Evolutionary conservation across 768 basidiomycete species (phyloP), one percentile per base, ranked within the genome.

Genomic region (Trametes villosa): DNA sequence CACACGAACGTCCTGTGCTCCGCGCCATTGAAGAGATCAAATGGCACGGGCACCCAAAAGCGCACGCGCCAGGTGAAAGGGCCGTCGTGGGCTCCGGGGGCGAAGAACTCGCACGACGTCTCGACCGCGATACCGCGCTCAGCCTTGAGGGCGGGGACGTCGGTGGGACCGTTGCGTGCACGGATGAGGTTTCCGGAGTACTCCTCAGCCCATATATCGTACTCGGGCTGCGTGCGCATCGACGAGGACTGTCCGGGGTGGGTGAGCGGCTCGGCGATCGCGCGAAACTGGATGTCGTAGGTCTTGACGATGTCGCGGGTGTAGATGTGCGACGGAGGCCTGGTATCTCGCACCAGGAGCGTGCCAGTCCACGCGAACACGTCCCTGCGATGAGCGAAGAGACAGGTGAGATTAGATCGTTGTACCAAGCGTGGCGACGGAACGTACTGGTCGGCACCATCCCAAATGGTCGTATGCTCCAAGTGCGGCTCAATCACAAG

Each of bases 21-120:
- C 50, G 74, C 71, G 71, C 77, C 79, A n/a, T 74, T 70, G 59
- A 84, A 84, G 26, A 84, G 57, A 15, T 68, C 59, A 3, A 78
- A 72, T 5, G 82, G 81, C 36, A 84, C 70, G 0, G 83, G 83
- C 8, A 83, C 71, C 73, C 76, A 81, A n/a, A n/a, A n/a, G n/a
- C n/a, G n/a, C n/a, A n/a, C n/a, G n/a, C n/a, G n/a, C n/a, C n/a
- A n/a, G n/a, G n/a, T n/a, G n/a, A n/a, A n/a, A n/a, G n/a, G n/a
- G n/a, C n/a, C n/a, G n/a, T n/a, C n/a, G n/a, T n/a, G n/a, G n/a
- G n/a, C n/a, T n/a, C n/a, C n/a, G n/a, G n/a, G n/a, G n/a, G n/a
- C n/a, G n/a, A n/a, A n/a, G n/a, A n/a, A n/a, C n/a, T n/a, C n/a
- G n/a, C n/a, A n/a, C n/a, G n/a, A n/a, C n/a, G n/a, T n/a, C n/a